A percentile compares a stretch with the other conserved stretches of the same genome.
Conservation (phyloP, 441 rosid genomes). For the Euphorbia corollata region DNA sequence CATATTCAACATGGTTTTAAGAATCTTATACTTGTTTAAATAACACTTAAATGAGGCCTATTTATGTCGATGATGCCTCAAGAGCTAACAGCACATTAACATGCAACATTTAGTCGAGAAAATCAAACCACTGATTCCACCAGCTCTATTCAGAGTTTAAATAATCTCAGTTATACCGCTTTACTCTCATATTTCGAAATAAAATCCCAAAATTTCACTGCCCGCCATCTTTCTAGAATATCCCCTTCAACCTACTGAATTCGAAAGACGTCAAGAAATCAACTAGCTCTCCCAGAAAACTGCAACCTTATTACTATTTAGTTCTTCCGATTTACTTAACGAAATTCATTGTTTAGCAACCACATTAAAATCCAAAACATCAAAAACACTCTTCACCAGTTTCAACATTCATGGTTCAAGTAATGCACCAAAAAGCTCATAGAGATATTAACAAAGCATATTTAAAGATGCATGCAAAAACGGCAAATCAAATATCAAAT, state of each 20-base stretch:
- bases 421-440: conserved; percentile 2
- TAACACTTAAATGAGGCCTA: not conserved
- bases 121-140: not conserved
- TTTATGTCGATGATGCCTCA: not conserved
- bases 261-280: not conserved
- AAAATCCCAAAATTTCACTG: not conserved
- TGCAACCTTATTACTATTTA: conserved; percentile 2
- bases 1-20: not conserved
- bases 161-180: not conserved
- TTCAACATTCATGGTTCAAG: not conserved
- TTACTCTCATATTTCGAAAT: not conserved
- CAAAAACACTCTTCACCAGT: not conserved
- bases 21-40: not conserved
- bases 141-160: not conserved
- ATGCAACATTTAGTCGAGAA: not conserved
- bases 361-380: not conserved
- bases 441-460: not conserved
- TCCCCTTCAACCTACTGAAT: not conserved
- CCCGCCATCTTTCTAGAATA: not conserved
- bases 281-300: not conserved
- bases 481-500: not conserved
- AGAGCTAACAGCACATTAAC: not conserved
- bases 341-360: conserved; percentile 2
- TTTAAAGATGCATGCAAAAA: not conserved
- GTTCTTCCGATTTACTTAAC: not conserved